phyloP scores from a whole-genome alignment of 2,329 filamentous ascomycete genomes.

The Pestalotiopsis fici region DNA sequence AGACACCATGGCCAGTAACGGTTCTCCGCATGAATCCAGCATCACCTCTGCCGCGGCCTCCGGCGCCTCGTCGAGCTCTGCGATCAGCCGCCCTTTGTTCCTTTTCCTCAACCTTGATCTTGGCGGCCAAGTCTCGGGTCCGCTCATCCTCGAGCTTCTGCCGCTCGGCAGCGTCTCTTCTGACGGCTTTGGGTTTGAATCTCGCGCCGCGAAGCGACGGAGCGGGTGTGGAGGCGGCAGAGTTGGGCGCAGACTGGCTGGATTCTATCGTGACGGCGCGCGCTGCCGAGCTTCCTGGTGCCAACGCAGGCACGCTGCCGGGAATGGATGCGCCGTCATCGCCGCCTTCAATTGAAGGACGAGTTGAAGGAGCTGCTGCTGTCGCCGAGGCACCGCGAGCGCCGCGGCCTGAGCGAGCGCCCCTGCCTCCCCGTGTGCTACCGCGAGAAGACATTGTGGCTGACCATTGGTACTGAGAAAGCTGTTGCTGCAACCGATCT shows the following conservation, averaged over 20 bases:
- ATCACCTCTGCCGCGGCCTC: slow-evolving; percentile 33
- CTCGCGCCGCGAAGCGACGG: slow-evolving; percentile 38
- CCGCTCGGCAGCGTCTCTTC: slow-evolving; percentile 51
- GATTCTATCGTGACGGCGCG: slow-evolving; percentile 9
- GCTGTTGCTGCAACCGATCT: neutral
- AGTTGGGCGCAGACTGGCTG: slow-evolving; percentile 19
- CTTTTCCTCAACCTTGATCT: slow-evolving; percentile 32
- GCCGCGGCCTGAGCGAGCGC: slow-evolving; percentile 12
- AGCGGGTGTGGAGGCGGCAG: slow-evolving; percentile 28
- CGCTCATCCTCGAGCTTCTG: slow-evolving; percentile 44
- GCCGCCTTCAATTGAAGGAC: slow-evolving; percentile 3
- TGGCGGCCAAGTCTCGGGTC: slow-evolving; percentile 25
- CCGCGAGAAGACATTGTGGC: slow-evolving; percentile 14
- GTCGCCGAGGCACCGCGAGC: slow-evolving; percentile 9
- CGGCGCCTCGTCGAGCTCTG: slow-evolving; percentile 35
- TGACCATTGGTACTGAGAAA: slow-evolving; percentile 10
- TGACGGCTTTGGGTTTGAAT: slow-evolving; percentile 49
- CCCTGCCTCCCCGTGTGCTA: slow-evolving; percentile 13
- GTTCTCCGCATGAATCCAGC: slow-evolving; percentile 29
- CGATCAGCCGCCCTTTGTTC: slow-evolving; percentile 31
- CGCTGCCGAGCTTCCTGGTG: neutral
- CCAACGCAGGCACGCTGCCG: neutral
- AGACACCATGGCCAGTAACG: slow-evolving; percentile 34
- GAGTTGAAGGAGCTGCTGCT: slow-evolving; percentile 1
- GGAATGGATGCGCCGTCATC: neutral